Conservation (phyloP, 208 protist species). For the Leishmania turanica region DNA sequence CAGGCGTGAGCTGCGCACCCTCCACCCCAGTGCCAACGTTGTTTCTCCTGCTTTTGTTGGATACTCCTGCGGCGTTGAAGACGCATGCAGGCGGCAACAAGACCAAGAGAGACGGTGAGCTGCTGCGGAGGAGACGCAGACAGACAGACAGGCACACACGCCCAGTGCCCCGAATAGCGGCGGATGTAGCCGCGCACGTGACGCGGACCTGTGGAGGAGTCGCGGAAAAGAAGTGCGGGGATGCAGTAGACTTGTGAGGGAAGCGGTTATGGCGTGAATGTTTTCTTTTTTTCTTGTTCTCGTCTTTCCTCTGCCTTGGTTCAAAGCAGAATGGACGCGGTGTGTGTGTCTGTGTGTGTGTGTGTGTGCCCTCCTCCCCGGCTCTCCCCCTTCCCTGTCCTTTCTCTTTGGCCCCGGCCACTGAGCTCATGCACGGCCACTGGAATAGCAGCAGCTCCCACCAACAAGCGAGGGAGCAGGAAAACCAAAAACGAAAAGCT, state of each 20-base stretch:
- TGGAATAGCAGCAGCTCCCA: background rate
- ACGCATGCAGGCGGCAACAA: background rate
- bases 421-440: background rate
- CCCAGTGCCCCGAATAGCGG: too few relatives aligned
- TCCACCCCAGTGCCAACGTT: background rate
- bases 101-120: background rate
- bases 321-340: background rate
- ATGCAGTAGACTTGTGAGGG: background rate
- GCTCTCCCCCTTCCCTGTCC: background rate
- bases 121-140: background rate
- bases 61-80: background rate
- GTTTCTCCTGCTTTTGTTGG: background rate
- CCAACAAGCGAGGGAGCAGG: background rate
- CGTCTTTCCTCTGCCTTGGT: background rate
- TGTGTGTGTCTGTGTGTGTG: background rate
- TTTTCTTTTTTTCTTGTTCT: background rate
- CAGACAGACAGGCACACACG: background rate
- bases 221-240: background rate
- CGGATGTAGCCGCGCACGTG: background rate
- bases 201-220: background rate
- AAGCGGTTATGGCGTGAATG: background rate
- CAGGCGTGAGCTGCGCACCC: slow-evolving; percentile 2
- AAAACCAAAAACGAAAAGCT: background rate
- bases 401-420: background rate
- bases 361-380: background rate